A percentile compares a stretch with the other conserved stretches of the same genome.
These are phyloP conservation scores for Telfairia occidentalis DNA, from an alignment of 331 rosid genomes.

Conservation along the genomic window DNA sequence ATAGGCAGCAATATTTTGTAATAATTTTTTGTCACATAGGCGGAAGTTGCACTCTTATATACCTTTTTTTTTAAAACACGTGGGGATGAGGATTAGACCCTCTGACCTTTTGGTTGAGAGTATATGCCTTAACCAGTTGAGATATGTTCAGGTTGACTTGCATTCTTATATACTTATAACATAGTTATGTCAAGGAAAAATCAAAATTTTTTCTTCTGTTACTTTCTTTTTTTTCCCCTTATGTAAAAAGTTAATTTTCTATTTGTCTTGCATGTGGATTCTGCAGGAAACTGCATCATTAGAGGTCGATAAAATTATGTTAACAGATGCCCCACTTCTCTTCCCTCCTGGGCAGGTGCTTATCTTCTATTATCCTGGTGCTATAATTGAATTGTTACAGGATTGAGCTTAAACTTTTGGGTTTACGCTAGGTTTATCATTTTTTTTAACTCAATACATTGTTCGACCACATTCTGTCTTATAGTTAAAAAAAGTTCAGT, in stretches of 20 bases:
- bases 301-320: slow-evolving; percentile 89
- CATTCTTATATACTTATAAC: not conserved
- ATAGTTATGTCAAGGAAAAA: not conserved
- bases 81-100: not conserved
- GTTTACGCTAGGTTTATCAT: not conserved
- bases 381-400: not conserved
- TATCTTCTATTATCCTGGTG: not conserved
- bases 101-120: not conserved
- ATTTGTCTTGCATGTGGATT: slow-evolving; percentile 24
- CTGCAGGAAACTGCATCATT: slow-evolving; percentile 41
- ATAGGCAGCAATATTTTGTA: not conserved
- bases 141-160: not conserved
- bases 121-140: not conserved
- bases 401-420: not conserved
- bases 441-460: not conserved
- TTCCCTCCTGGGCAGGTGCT: slow-evolving; percentile 92
- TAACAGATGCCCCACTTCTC: slow-evolving; percentile 85
- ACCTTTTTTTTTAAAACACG: not conserved
- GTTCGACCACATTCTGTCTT: not conserved
- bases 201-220: not conserved
- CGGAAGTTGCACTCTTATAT: not conserved
- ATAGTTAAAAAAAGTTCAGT: not conserved
- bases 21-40: not conserved
- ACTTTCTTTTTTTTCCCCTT: not conserved
- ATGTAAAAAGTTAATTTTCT: not conserved